Evolutionary conservation across 441 rosid species (phyloP).

Genomic region (Eutrema salsugineum): DNA sequence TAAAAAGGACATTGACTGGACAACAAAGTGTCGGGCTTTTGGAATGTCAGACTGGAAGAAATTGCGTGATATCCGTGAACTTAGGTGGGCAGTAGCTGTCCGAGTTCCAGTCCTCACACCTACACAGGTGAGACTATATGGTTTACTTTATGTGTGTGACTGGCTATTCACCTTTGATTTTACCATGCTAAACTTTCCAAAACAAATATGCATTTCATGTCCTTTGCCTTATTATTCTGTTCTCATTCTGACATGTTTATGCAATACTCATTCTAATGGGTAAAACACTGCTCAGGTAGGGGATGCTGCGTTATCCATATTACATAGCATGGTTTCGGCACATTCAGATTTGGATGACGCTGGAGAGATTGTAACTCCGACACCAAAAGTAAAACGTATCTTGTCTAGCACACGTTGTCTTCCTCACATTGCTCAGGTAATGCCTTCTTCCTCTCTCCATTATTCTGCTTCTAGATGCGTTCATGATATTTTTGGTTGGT

Average conservation of each 20-base stretch:
- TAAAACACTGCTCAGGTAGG: slow-evolving; percentile 65
- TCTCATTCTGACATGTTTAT: slow-evolving; percentile 6
- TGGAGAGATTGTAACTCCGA: slow-evolving; percentile 99
- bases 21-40: slow-evolving; percentile 90
- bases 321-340: slow-evolving; percentile 98
- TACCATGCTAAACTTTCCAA: background rate
- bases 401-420: slow-evolving; percentile 97
- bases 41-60: slow-evolving; percentile 99
- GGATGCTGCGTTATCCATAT: slow-evolving; percentile 91
- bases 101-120: slow-evolving; percentile 98
- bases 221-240: slow-evolving; percentile 9
- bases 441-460: background rate
- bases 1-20: slow-evolving; percentile 90
- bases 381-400: slow-evolving; percentile 95
- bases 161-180: background rate
- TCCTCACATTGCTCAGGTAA: slow-evolving; percentile 99
- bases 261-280: slow-evolving; percentile 22
- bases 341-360: slow-evolving; percentile 99
- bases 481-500: background rate
- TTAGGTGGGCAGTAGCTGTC: slow-evolving; percentile 93
- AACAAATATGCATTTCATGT: slow-evolving; percentile 1
- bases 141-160: slow-evolving; percentile 6
- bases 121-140: slow-evolving; percentile 67
- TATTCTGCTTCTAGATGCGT: slow-evolving; percentile 11
- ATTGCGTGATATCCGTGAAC: slow-evolving; percentile 98